Evolutionary conservation across 2,329 filamentous ascomycete genomes (phyloP).

Genomic region (Decorospora gaudefroyi): DNA sequence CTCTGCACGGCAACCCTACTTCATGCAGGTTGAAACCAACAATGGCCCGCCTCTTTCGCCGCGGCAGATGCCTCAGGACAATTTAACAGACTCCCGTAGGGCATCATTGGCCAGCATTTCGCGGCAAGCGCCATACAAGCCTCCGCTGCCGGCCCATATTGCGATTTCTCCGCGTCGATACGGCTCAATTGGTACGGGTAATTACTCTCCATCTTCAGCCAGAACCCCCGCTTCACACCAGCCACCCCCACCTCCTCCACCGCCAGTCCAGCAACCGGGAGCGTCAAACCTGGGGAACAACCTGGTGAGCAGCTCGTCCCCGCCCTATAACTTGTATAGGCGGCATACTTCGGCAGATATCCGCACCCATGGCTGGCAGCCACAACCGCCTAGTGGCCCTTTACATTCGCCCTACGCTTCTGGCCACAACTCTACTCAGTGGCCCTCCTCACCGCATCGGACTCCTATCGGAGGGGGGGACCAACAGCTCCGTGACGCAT

Average conservation of each 20-base stretch:
- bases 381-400: conserved; percentile 52
- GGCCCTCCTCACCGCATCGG: conserved; percentile 68
- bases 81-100: conserved; percentile 66
- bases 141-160: conserved; percentile 79
- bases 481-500: conserved; percentile 72
- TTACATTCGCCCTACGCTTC: conserved; percentile 69
- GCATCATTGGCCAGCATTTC: conserved; percentile 62
- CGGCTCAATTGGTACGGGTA: conserved; percentile 78
- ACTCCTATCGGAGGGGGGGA: conserved; percentile 55
- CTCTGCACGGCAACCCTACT: conserved; percentile 59
- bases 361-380: conserved; percentile 70
- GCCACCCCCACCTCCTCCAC: conserved; percentile 64
- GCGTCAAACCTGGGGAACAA: conserved; percentile 52
- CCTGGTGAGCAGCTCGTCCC: conserved; percentile 53
- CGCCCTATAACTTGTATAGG: conserved; percentile 71
- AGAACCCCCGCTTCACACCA: conserved; percentile 70
- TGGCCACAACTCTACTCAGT: conserved; percentile 64
- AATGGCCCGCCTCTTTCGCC: conserved; percentile 79
- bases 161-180: conserved; percentile 79
- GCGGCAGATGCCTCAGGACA: conserved; percentile 79
- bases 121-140: conserved; percentile 70
- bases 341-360: conserved; percentile 97
- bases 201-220: conserved; percentile 71
- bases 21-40: conserved; percentile 48
- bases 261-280: conserved; percentile 65